Conservation (phyloP, 306 rosid genomes). For the Sindora glabra region DNA sequence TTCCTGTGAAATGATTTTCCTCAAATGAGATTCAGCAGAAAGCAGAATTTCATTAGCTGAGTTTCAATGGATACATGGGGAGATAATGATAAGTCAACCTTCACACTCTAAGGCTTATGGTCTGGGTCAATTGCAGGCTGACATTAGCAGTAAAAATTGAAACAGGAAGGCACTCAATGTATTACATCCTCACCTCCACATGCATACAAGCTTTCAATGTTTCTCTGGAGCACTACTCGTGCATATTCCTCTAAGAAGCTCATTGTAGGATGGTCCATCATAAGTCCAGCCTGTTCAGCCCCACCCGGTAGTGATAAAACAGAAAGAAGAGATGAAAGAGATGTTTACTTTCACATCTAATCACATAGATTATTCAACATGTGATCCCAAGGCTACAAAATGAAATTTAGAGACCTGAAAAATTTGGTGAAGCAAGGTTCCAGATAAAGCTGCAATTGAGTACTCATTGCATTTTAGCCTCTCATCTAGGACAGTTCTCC, state of each 20-base stretch:
- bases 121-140: neutral
- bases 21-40: too few relatives aligned
- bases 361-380: neutral
- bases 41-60: too few relatives aligned
- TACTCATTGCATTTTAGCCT: slow-evolving; percentile 68
- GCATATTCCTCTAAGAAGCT: slow-evolving; percentile 61
- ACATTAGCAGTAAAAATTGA: neutral
- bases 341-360: neutral
- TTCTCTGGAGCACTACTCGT: slow-evolving; percentile 45
- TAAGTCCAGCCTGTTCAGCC: slow-evolving; percentile 63
- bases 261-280: slow-evolving; percentile 44
- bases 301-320: neutral
- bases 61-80: too few relatives aligned
- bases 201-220: slow-evolving; percentile 80
- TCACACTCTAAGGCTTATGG: neutral
- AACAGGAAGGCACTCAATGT: too few relatives aligned
- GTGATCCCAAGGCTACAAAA: neutral
- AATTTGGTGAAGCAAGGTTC: slow-evolving; percentile 85
- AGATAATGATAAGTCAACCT: too few relatives aligned
- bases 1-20: too few relatives aligned
- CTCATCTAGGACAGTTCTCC: slow-evolving; percentile 89
- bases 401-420: slow-evolving; percentile 60
- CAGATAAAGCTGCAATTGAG: slow-evolving; percentile 67
- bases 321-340: neutral
- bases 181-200: slow-evolving; percentile 70